phyloP scores from a whole-genome alignment of 306 rosid species.

The Medicago truncatula region DNA sequence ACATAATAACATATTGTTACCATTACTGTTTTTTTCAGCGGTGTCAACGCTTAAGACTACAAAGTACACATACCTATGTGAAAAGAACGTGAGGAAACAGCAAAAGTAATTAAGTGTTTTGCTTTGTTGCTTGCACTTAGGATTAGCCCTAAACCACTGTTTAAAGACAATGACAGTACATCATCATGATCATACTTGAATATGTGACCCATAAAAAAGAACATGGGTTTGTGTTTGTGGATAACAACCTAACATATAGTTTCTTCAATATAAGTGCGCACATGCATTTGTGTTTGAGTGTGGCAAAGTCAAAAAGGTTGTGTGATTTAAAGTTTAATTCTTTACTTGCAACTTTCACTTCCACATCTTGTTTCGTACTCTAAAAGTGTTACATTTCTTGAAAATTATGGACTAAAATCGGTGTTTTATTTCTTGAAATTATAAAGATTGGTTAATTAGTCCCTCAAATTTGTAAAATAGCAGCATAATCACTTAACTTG shows the following conservation, averaged over 20 bases:
- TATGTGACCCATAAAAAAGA: constrained; percentile 40
- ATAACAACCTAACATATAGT: constrained; percentile 31
- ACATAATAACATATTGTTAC: not conserved
- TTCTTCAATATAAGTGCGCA: constrained; percentile 35
- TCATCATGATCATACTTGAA: constrained; percentile 38
- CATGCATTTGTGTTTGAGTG: constrained; percentile 37
- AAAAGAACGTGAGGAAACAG: constrained; percentile 10
- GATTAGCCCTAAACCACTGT: constrained; percentile 26
- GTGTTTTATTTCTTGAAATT: too few relatives aligned
- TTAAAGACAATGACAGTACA: constrained; percentile 39
- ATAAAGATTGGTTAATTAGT: too few relatives aligned
- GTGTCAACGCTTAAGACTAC: constrained; percentile 26
- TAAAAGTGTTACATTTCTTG: too few relatives aligned
- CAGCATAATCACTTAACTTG: too few relatives aligned
- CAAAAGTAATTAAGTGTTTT: not conserved
- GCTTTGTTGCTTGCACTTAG: constrained; percentile 15
- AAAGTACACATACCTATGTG: constrained; percentile 30
- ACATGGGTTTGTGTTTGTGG: constrained; percentile 40
- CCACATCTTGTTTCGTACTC: too few relatives aligned
- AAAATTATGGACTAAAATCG: too few relatives aligned
- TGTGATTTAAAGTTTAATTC: constrained; percentile 30
- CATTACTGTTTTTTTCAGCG: constrained; percentile 4
- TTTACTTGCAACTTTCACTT: constrained; percentile 20
- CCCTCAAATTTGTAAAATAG: too few relatives aligned
- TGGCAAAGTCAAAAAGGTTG: constrained; percentile 27